Evolutionary conservation across 345 rosid species (phyloP).

Genomic region (Mercurialis annua): DNA sequence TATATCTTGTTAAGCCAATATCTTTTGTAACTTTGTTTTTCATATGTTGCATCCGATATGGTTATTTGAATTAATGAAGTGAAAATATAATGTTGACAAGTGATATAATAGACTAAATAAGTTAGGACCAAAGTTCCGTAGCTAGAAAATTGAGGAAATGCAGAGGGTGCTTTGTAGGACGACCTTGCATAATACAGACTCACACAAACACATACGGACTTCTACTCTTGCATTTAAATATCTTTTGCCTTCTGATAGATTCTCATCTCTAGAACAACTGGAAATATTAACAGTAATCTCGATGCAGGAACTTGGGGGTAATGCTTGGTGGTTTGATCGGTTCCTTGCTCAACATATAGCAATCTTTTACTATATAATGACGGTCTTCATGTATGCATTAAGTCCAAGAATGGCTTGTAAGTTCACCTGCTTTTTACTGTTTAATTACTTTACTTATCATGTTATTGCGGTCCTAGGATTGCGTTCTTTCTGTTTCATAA

Average conservation of each 20-base stretch:
- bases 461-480: background rate
- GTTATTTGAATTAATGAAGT: background rate
- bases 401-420: slow-evolving; percentile 99
- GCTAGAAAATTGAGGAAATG: background rate
- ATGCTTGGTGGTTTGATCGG: slow-evolving; percentile 95
- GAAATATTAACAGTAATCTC: slow-evolving; percentile 9
- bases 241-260: background rate
- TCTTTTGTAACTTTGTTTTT: slow-evolving; percentile 6
- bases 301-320: slow-evolving; percentile 92
- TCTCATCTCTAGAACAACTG: background rate
- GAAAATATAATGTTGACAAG: background rate
- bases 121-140: background rate
- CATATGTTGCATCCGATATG: background rate
- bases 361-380: slow-evolving; percentile 77
- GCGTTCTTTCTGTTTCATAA: background rate
- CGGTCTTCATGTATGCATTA: slow-evolving; percentile 71
- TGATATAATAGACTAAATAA: background rate
- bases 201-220: background rate
- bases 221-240: background rate
- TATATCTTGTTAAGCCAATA: slow-evolving; percentile 7
- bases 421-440: slow-evolving; percentile 24
- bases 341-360: slow-evolving; percentile 85
- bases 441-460: background rate
- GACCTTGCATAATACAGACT: background rate
- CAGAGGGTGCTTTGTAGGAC: background rate